A percentile compares a stretch with the other conserved stretches of the same genome.
Evolutionary conservation across 768 basidiomycete species (phyloP).

Genomic region (Xerocomellus intermedius): DNA sequence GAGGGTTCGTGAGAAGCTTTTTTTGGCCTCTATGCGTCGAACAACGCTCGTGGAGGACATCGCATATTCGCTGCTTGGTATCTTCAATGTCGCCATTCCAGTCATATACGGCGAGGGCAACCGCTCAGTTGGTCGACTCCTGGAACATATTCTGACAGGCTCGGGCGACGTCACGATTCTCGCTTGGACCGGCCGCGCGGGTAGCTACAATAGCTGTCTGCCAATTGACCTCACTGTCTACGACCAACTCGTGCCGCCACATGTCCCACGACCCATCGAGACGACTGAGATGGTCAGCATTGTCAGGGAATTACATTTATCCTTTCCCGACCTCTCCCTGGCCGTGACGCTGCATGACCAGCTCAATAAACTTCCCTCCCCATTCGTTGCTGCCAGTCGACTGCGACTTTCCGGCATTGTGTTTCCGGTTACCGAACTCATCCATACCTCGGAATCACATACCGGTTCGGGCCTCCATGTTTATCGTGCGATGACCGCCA

Average conservation of each 20-base stretch:
- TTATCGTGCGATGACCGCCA: neutral
- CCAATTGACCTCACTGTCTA: neutral
- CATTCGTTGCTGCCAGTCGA: neutral
- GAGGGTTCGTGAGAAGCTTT: conserved; percentile 11
- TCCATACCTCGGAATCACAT: too few relatives aligned
- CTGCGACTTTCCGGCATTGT: conserved; percentile 4
- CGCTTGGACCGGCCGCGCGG: conserved; percentile 1
- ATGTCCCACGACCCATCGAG: neutral
- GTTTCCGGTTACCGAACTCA: neutral
- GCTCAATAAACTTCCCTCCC: neutral
- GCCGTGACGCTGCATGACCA: neutral
- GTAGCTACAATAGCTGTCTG: conserved; percentile 3
- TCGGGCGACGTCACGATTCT: conserved; percentile 2
- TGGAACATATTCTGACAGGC: conserved; percentile 4
- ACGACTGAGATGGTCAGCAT: neutral
- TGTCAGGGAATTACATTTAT: neutral
- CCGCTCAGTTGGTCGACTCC: conserved; percentile 1
- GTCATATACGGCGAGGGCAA: conserved; percentile 10
- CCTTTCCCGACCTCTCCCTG: neutral
- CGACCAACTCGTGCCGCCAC: neutral
- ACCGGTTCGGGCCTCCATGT: neutral
- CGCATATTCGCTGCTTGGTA: conserved; percentile 10
- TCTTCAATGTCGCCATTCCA: conserved; percentile 4
- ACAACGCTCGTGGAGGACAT: conserved; percentile 3
- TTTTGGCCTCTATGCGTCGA: neutral